phyloP scores from a whole-genome alignment of 2,329 filamentous ascomycete genomes.

The Hypocreales sp. region DNA sequence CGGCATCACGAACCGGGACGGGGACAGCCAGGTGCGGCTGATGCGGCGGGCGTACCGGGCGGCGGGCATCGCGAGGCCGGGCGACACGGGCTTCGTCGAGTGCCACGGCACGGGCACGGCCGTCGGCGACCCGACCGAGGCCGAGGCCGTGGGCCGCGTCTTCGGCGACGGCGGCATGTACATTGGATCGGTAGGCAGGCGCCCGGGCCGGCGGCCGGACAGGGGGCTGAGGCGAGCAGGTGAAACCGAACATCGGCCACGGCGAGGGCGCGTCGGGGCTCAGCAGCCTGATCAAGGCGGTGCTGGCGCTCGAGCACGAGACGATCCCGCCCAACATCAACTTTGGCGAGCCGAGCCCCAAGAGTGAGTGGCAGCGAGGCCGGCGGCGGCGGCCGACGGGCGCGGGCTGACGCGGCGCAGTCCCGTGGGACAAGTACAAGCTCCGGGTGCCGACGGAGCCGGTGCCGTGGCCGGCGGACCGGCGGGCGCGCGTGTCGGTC shows the following conservation, averaged over 20 bases:
- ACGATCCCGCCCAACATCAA: conserved; percentile 24
- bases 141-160: conserved; percentile 13
- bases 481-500: conserved; percentile 8
- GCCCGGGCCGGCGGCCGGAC: not conserved
- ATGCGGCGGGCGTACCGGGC: conserved; percentile 15
- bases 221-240: not conserved
- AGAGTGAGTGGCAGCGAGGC: not conserved
- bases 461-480: conserved; percentile 18
- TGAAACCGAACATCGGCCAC: conserved; percentile 26
- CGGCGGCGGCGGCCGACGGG: no score
- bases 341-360: conserved; percentile 13
- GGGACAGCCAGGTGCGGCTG: conserved; percentile 14
- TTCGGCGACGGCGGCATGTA: conserved; percentile 11
- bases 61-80: conserved; percentile 10
- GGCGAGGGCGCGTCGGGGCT: conserved; percentile 26
- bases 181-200: conserved; percentile 12
- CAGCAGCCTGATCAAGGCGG: conserved; percentile 24
- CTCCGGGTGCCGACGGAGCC: conserved; percentile 15
- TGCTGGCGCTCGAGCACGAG: conserved; percentile 22
- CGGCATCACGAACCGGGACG: conserved; percentile 23
- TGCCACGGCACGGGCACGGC: conserved; percentile 24
- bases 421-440: conserved; percentile 3
- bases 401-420: conserved; percentile 1
- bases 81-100: conserved; percentile 18
- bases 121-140: conserved; percentile 21